A percentile compares a stretch with the other conserved stretches of the same genome.
Evolutionary conservation across 768 basidiomycete genomes (phyloP).

Genomic region (Macrolepiota dolichaula): DNA sequence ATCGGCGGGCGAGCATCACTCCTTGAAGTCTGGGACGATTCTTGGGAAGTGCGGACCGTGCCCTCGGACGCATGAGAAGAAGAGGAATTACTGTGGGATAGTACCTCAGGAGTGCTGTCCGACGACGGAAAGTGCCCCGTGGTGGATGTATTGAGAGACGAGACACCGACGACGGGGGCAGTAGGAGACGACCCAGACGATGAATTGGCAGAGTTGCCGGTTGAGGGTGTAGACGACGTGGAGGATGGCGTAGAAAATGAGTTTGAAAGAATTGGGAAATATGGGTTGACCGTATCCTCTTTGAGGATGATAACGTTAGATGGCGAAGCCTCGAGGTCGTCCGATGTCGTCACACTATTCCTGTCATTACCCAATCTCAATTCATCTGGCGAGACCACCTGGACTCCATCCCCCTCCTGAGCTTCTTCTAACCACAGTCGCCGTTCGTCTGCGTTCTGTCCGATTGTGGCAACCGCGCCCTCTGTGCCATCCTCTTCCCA

Average conservation of each 20-base stretch:
- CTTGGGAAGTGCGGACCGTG: neutral
- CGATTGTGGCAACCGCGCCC: conserved; percentile 18
- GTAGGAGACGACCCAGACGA: conserved; percentile 8
- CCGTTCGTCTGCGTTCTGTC: conserved; percentile 3
- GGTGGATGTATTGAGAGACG: neutral
- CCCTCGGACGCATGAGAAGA: neutral
- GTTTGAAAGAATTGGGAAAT: conserved; percentile 43
- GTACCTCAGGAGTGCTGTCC: neutral
- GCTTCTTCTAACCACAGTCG: conserved; percentile 9
- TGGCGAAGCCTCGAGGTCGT: conserved; percentile 7
- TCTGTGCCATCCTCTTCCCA: conserved; percentile 28
- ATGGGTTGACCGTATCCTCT: conserved; percentile 40
- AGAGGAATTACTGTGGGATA: neutral
- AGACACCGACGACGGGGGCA: neutral
- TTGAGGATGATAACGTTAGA: conserved; percentile 11
- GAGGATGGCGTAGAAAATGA: conserved; percentile 14
- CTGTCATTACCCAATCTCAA: conserved; percentile 16
- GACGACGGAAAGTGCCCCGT: neutral
- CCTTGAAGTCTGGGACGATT: neutral
- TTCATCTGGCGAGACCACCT: conserved; percentile 15
- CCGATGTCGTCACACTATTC: conserved; percentile 13
- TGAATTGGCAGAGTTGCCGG: conserved; percentile 5
- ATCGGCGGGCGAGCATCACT: neutral
- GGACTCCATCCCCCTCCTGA: conserved; percentile 15
- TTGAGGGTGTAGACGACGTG: conserved; percentile 10